Evolutionary conservation across 768 basidiomycete species (phyloP).

Genomic region (Cytidiella melzeri): DNA sequence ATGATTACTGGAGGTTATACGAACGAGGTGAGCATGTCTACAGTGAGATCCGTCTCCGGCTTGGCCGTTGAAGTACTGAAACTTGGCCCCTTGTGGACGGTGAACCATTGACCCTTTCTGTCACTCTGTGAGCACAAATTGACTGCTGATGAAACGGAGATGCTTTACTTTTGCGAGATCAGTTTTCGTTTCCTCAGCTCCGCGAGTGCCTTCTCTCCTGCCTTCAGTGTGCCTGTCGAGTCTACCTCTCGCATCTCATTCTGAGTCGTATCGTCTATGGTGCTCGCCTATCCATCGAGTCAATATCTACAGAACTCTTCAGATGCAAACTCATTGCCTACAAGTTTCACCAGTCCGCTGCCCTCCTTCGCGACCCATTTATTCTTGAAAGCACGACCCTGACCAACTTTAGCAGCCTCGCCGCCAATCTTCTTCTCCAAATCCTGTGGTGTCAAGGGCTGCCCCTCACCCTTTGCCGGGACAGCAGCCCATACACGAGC

Average conservation of each 20-base stretch:
- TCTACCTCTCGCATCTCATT: conserved; percentile 69
- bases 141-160: background rate
- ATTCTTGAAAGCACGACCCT: conserved; percentile 93
- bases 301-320: background rate
- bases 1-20: conserved; percentile 25
- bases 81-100: conserved; percentile 73
- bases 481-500: conserved; percentile 88
- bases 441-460: conserved; percentile 57
- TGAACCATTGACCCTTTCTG: conserved; percentile 96
- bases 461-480: conserved; percentile 62
- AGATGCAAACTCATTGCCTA: conserved; percentile 34
- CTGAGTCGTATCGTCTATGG: conserved; percentile 72
- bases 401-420: conserved; percentile 88
- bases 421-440: conserved; percentile 77
- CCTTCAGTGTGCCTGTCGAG: conserved; percentile 60
- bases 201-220: conserved; percentile 76
- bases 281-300: conserved; percentile 39
- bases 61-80: conserved; percentile 92
- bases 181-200: conserved; percentile 93
- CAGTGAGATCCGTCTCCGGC: conserved; percentile 93
- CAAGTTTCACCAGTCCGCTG: conserved; percentile 78
- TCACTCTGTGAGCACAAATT: background rate
- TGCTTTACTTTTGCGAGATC: conserved; percentile 72
- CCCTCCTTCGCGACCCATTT: conserved; percentile 95
- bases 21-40: conserved; percentile 90